Conservation (phyloP, 2,329 filamentous ascomycete species). For the Epichloe baconii region DNA sequence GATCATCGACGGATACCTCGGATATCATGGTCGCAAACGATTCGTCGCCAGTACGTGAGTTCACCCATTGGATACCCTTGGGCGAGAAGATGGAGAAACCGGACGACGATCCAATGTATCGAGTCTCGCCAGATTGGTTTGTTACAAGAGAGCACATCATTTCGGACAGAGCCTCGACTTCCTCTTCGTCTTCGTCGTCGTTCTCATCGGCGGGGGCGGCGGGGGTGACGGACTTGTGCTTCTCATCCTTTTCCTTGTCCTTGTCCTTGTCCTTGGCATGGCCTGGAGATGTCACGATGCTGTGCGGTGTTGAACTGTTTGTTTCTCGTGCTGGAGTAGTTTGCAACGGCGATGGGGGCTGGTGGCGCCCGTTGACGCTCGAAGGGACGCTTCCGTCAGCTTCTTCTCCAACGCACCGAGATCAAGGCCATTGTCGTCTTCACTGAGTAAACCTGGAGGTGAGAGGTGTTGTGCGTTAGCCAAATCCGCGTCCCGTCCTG, state of each 20-base stretch:
- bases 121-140: conserved; percentile 84
- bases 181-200: conserved; percentile 38
- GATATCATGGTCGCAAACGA: conserved; percentile 94
- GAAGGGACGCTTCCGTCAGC: conserved; percentile 44
- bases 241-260: conserved; percentile 21
- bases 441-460: conserved; percentile 55
- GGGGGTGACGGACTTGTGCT: conserved; percentile 23
- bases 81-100: conserved; percentile 98
- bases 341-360: conserved; percentile 39
- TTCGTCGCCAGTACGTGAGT: conserved; percentile 89
- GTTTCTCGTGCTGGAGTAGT: conserved; percentile 30
- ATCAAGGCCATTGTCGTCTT: conserved; percentile 79
- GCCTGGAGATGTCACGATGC: conserved; percentile 41
- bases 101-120: conserved; percentile 96
- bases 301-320: conserved; percentile 34
- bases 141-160: conserved; percentile 99
- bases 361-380: conserved; percentile 30
- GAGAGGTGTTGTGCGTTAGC: neutral
- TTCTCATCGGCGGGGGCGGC: conserved; percentile 23
- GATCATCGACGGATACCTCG: conserved; percentile 78
- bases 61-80: conserved; percentile 97
- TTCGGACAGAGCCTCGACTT: conserved; percentile 82
- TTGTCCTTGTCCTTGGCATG: conserved; percentile 19
- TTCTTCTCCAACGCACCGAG: conserved; percentile 78
- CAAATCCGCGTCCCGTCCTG: neutral